Base-by-base conservation (phyloP, 1,284 basidiomycete genomes). In the Pisolithus thermaeus region DNA sequence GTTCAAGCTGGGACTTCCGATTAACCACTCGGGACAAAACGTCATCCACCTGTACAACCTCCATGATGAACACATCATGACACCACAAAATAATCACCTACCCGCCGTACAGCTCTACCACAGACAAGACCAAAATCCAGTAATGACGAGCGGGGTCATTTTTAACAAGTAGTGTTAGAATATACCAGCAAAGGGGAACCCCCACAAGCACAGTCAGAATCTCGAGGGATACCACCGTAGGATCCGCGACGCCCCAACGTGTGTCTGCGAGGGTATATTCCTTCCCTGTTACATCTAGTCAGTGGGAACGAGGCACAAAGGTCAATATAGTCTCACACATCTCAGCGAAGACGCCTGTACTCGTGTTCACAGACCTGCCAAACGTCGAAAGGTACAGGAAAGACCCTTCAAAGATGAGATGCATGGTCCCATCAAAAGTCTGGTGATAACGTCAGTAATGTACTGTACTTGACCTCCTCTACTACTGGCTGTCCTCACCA, bases 21-120 rank as follows among this genome's bases (percentile, higher is more conserved):
- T 84, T 51, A 92, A 70, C 90, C 90, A 92, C 66, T 91, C 87
- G 1, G 88, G 89, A 61, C 81, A 83, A 69, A 90, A 90, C 3
- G 87, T 91, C 87, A 91, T 90, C 81, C 82, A 90, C 25, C 85
- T 87, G 49, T 14, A 41, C 42, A 16, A 37, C 23, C 25, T 37
- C 7, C 11, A 40, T 2, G 56, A 25, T 44, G 20, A 35, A 35
- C 5, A 35, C 32, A 16, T 14, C 0, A 35, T 12, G 32, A 35
- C 6, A 14, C 32, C 32, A 14, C 12, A n/a, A 2, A 53, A 18
- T 36, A 30, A 38, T 16, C 7, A 67, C 77, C 40, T 51, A 87
- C 81, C 86, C 86, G 61, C 87, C 88, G 54, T 90, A 90, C 4
- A 90, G 61, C 62, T 90, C 87, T 0, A 83, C 84, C 1, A 85